Evolutionary conservation across 371 early-diverging fungal species (phyloP), one percentile per base, ranked within the genome.

Genomic region (Haplosporangium sp.): DNA sequence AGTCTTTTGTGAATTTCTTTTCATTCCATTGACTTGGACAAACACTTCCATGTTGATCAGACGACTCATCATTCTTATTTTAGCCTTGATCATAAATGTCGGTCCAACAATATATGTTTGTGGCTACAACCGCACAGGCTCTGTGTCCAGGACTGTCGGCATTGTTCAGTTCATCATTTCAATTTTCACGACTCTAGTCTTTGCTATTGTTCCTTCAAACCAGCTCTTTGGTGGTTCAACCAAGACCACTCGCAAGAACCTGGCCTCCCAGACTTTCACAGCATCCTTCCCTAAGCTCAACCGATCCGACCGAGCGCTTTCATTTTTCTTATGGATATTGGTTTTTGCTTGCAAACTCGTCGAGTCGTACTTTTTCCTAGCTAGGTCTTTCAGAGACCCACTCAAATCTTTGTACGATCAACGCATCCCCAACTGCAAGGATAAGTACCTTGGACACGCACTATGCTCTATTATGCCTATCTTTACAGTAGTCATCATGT

Each of bases 321-420:
- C 96, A 17, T 78, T 95, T 27, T 84, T 85, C 47, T 82, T 96
- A 53, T 96, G 97, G 97, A 71, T 85, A 1, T 85, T 89, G 48
- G 92, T 96, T 1, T 94, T 95, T 74, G 67, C 87, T 1, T 92
- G 92, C 87, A 96, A 96, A 79, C 84, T 94, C 47, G 74, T 94
- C 63, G 95, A 94, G 79, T 92, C 93, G 2, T 96, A 96, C 88
- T 93, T 94, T 82, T 95, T 94, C 88, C 84, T 96, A 71, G 92
- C 94, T 0, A 84, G 91, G 20, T 93, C 95, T 0, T 94, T 95
- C 84, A 94, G 92, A 74, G 96, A 94, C 76, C 93, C 95, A 3
- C 85, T 96, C 69, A 90, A 92, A 76, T 89, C 89, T 8, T 87
- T 92, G 82, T 88, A 87, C 66, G 77, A 81, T 27, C 90, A 89